Conservation (phyloP, 2,329 filamentous ascomycete species). For the Sphaceloma murrayae region DNA sequence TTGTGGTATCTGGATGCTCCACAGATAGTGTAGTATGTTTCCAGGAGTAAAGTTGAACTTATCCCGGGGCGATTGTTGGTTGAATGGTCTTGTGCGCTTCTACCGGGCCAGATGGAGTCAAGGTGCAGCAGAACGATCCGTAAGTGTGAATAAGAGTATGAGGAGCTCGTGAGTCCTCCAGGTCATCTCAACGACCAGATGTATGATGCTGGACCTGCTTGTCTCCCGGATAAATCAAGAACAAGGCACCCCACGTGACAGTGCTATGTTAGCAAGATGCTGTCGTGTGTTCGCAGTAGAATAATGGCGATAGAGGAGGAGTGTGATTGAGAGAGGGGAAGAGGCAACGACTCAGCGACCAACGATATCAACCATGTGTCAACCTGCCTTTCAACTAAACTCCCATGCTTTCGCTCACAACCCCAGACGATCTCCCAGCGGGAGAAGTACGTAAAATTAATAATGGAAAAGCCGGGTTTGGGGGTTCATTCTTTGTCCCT, state of each 20-base stretch:
- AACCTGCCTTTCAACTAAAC: conserved; percentile 2
- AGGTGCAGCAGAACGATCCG: conserved; percentile 23
- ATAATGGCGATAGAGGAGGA: not conserved
- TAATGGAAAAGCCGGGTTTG: conserved; percentile 11
- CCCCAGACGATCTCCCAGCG: not conserved
- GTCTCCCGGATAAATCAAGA: not conserved
- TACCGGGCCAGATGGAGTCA: conserved; percentile 17
- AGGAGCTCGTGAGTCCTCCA: conserved; percentile 28
- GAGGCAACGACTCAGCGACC: not conserved
- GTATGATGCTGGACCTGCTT: not conserved
- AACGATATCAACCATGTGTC: conserved; percentile 13
- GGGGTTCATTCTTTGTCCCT: too few species aligned
- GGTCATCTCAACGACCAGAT: conserved; percentile 26
- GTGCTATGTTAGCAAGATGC: not conserved
- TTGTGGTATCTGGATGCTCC: not conserved
- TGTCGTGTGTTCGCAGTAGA: not conserved
- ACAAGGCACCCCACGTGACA: not conserved
- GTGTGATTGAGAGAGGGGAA: not conserved
- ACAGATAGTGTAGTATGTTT: conserved; percentile 10
- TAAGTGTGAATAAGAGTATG: conserved; percentile 28
- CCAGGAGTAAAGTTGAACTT: conserved; percentile 17
- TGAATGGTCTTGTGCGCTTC: conserved; percentile 16
- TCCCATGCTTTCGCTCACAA: conserved; percentile 1
- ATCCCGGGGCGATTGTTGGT: conserved; percentile 13
- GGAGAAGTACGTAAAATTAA: conserved; percentile 16